A percentile compares a stretch with the other conserved stretches of the same genome.
Conservation (phyloP, 1,284 basidiomycete species). For the Ganoderma sinense region DNA sequence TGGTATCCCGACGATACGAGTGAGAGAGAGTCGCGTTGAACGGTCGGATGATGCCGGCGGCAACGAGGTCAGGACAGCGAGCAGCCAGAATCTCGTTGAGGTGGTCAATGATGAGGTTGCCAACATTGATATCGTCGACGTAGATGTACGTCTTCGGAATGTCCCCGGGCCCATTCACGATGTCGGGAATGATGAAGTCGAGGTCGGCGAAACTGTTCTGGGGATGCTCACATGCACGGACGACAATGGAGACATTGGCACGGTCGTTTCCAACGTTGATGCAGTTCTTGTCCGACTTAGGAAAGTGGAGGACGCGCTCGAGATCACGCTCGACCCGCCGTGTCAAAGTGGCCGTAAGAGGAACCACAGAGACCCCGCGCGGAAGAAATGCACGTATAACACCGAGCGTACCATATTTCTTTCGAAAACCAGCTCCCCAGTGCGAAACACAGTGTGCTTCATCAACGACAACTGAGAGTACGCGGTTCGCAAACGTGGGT, state of each 20-base stretch:
- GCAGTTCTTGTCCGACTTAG: constrained; percentile 5
- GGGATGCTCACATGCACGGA: constrained; percentile 46
- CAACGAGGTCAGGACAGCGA: too few relatives aligned
- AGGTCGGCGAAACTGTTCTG: constrained; percentile 46
- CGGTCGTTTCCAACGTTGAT: constrained; percentile 46
- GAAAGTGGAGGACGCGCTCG: constrained; percentile 40
- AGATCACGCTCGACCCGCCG: neutral
- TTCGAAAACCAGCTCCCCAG: too few relatives aligned
- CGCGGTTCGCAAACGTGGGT: too few relatives aligned
- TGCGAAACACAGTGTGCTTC: too few relatives aligned
- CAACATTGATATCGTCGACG: constrained; percentile 29
- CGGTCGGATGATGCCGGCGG: constrained; percentile 22
- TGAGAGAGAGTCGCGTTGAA: constrained; percentile 32
- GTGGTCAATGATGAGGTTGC: constrained; percentile 33
- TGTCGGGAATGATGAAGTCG: constrained; percentile 43
- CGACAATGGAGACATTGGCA: constrained; percentile 46
- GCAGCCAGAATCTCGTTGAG: constrained; percentile 8
- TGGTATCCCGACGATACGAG: constrained; percentile 24
- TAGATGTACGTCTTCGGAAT: constrained; percentile 36
- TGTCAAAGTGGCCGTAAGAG: too few relatives aligned
- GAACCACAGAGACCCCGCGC: too few relatives aligned
- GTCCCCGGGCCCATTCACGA: neutral
- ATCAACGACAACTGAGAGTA: too few relatives aligned
- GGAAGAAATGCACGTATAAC: too few relatives aligned
- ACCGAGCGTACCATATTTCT: too few relatives aligned